Base-by-base conservation (phyloP, 1,284 basidiomycete genomes). In the Sporisorium graminicola region DNA sequence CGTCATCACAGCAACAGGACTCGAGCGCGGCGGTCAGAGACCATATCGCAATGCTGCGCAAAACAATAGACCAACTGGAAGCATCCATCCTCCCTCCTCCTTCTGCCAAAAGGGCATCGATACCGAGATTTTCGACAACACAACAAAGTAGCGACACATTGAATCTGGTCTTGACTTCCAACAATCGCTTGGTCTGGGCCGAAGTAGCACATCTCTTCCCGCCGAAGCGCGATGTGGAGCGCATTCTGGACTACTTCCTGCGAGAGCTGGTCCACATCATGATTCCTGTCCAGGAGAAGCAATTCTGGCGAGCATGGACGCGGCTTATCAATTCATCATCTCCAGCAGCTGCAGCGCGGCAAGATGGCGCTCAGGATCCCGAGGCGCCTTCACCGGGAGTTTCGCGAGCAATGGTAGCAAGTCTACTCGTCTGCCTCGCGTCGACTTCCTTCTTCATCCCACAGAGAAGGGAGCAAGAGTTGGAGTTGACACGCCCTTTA, bases 251-350 rank as follows among this genome's bases (percentile, higher is more conserved):
- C 6, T 72, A 66, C 57, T 72, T 72, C 33, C 22, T 72, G 6
- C 35, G 50, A n/a, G 64, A 66, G n/a, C 56, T 72, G 64, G 59
- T 63, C 5, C 63, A 66, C 57, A 63, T 72, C 59, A 72, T 72
- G 64, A 59, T 66, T 16, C 64, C 69, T 16, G 47, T 72, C 26
- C 69, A 72, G 40, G 69, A 66, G 29, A 72, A 66, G 50, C 64
- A 63, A n/a, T 35, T 72, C 12, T 72, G 69, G 69, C 50, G 42
- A 31, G 51, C 69, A 13, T 72, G 69, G 69, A 12, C 24, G 18
- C 50, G 44, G 22, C 52, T 65, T 27, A 52, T 22, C 9, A 6
- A 24, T 5, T 6, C 35, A n/a, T 37, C 22, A n/a, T 7, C 29
- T 24, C 4, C n/a, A 42, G 24, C 20, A n/a, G 20, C 37, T 3